These are phyloP conservation scores for Amylocarpus encephaloides DNA, from an alignment of 2,329 filamentous ascomycete genomes.

Conservation along the genomic window DNA sequence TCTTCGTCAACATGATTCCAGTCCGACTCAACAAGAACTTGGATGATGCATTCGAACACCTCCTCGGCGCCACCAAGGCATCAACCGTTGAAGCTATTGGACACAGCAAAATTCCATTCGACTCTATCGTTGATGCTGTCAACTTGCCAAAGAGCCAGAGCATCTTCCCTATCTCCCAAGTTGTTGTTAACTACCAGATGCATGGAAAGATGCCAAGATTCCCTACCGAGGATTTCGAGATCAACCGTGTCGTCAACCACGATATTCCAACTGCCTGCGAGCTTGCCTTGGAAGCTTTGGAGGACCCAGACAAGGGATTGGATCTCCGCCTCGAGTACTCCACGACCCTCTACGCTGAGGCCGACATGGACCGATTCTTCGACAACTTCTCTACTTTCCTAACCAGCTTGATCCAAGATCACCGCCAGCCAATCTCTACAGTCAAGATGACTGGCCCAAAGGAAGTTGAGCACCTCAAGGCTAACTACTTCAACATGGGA, in stretches of 20 bases:
- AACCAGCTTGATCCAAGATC: slow-evolving; percentile 1
- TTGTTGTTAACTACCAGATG: slow-evolving; percentile 4
- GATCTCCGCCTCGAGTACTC: slow-evolving; percentile 1
- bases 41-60: neutral
- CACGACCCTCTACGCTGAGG: neutral
- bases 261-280: slow-evolving; percentile 2
- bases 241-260: slow-evolving; percentile 1
- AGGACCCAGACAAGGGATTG: slow-evolving; percentile 2
- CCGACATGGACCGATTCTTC: slow-evolving; percentile 1
- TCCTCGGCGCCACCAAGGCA: neutral
- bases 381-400: slow-evolving; percentile 2
- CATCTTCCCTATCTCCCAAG: slow-evolving; percentile 1
- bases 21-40: slow-evolving; percentile 2
- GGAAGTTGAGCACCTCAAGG: slow-evolving; percentile 2
- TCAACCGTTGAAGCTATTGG: neutral
- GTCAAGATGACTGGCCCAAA: slow-evolving; percentile 2
- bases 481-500: slow-evolving; percentile 2
- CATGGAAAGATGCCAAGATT: slow-evolving; percentile 1
- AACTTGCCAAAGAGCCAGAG: slow-evolving; percentile 1
- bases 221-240: neutral
- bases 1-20: slow-evolving; percentile 4
- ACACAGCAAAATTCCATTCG: slow-evolving; percentile 2
- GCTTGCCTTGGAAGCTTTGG: slow-evolving; percentile 1
- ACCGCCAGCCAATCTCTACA: neutral
- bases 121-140: slow-evolving; percentile 1